Evolutionary conservation across 2,329 filamentous ascomycete species (phyloP), one percentile per base, ranked within the genome.

Genomic region (Colletotrichum sp.): DNA sequence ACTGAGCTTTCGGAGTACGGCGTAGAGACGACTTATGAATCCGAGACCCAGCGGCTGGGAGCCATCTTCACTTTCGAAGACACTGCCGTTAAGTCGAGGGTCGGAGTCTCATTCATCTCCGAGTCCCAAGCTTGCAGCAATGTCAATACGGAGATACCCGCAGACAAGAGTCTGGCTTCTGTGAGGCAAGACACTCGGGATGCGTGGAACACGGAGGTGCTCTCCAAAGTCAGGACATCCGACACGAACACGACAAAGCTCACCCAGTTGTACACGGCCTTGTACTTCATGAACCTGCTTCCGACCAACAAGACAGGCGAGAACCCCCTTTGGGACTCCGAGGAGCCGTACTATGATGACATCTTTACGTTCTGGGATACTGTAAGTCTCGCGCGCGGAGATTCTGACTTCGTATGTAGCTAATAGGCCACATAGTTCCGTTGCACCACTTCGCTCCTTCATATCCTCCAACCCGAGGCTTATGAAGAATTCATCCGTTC

Each of bases 231-330:
- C 36, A 90, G 90, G 0, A 92, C 92, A 0, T 89, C 88, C 0
- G 90, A 90, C 65, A 89, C 87, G 8, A 81, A 93, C 79, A 80
- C 82, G 16, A 88, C 87, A 0, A 92, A 90, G 63, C 84, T 94
- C 9, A 85, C 88, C 66, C 85, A 94, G 32, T 85, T 95, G 4
- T 95, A 95, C 83, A 91, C 91, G 0, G 92, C 92, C 0, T 81
- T 95, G 39, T 95, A 95, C 80, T 93, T 93, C 78, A 93, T 93
- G 90, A 90, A 92, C 75, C 82, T 95, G 13, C 89, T 94, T 44
- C 93, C 93, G 0, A 93, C 92, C 1, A 94, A 95, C 80, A 91
- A 92, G 77, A 94, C 93, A 0, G 93, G 92, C 0, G 93, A 95
- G 81, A 95, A 95, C 76, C 93, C 93, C 0, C 83, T 88, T 1